Evolutionary conservation across 2,329 filamentous ascomycete species (phyloP).

Genomic region (Plectosphaerella cucumerina): DNA sequence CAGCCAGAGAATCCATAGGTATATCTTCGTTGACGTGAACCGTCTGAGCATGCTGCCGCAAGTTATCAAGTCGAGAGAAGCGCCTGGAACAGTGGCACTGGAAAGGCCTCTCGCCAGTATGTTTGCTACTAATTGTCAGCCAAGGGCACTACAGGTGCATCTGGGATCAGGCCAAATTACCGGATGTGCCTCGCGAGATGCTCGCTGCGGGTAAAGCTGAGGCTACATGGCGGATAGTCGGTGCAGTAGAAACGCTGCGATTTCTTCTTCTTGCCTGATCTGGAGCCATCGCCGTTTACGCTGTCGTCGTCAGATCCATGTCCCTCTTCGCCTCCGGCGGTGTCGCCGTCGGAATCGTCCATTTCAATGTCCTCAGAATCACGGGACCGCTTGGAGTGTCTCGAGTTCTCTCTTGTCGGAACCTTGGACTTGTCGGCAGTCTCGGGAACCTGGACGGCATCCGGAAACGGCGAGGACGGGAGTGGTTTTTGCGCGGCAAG

Average conservation of each 20-base stretch:
- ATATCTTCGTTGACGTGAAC: slow-evolving; percentile 98
- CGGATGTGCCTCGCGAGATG: slow-evolving; percentile 92
- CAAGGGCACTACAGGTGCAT: too few species aligned
- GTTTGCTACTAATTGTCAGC: slow-evolving; percentile 60
- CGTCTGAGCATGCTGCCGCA: slow-evolving; percentile 94
- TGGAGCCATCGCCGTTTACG: slow-evolving; percentile 58
- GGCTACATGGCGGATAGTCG: slow-evolving; percentile 86
- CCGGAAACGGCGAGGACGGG: slow-evolving; percentile 48
- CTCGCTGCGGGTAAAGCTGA: slow-evolving; percentile 95
- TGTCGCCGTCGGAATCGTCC: slow-evolving; percentile 69
- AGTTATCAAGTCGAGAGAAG: slow-evolving; percentile 91
- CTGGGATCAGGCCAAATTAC: slow-evolving; percentile 35
- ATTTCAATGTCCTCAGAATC: slow-evolving; percentile 70
- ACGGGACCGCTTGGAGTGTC: slow-evolving; percentile 50
- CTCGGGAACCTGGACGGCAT: slow-evolving; percentile 43
- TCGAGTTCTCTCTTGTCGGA: slow-evolving; percentile 35
- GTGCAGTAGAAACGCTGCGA: slow-evolving; percentile 95
- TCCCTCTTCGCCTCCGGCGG: slow-evolving; percentile 40
- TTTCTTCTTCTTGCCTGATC: slow-evolving; percentile 90
- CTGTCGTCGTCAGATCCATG: slow-evolving; percentile 62
- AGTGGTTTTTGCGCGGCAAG: slow-evolving; percentile 48
- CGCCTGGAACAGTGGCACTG: slow-evolving; percentile 91
- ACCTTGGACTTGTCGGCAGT: slow-evolving; percentile 33
- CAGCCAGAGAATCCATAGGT: slow-evolving; percentile 86
- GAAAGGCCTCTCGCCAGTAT: slow-evolving; percentile 94